Conservation (phyloP, 1,139 yeast species). For the Geotrichum carabidarum region DNA sequence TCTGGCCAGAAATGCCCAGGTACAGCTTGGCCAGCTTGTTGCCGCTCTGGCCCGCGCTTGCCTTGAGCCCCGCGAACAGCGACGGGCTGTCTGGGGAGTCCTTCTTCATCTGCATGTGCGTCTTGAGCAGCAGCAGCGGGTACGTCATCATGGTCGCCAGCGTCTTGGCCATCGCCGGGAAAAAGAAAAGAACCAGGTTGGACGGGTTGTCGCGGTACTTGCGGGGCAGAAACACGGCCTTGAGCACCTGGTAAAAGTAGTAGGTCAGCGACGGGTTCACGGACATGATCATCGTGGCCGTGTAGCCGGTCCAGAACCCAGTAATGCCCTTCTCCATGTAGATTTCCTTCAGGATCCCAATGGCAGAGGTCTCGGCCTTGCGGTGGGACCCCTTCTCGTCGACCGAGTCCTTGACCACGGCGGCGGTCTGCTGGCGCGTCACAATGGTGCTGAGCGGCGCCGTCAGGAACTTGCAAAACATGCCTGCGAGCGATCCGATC, state of each 20-base stretch:
- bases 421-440: slow-evolving; percentile 35
- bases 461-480: slow-evolving; percentile 36
- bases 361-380: slow-evolving; percentile 16
- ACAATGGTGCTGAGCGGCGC: slow-evolving; percentile 35
- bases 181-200: slow-evolving; percentile 29
- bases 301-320: slow-evolving; percentile 74
- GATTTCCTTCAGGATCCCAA: slow-evolving; percentile 44
- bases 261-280: slow-evolving; percentile 75
- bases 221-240: slow-evolving; percentile 28
- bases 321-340: slow-evolving; percentile 54
- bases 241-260: slow-evolving; percentile 34
- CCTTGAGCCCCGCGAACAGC: slow-evolving; percentile 52
- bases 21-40: slow-evolving; percentile 54
- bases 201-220: slow-evolving; percentile 32
- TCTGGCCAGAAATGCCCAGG: slow-evolving; percentile 47
- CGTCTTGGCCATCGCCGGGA: slow-evolving; percentile 36
- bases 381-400: slow-evolving; percentile 8
- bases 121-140: slow-evolving; percentile 50
- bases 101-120: slow-evolving; percentile 69
- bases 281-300: slow-evolving; percentile 64
- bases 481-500: slow-evolving; percentile 75
- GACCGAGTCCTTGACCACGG: slow-evolving; percentile 16
- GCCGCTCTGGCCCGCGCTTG: slow-evolving; percentile 56
- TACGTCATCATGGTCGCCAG: slow-evolving; percentile 36
- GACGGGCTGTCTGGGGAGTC: slow-evolving; percentile 33